These are phyloP conservation scores for Globisporangium camurandrum DNA, from an alignment of 352 stramenopile species.

Conservation along the genomic window DNA sequence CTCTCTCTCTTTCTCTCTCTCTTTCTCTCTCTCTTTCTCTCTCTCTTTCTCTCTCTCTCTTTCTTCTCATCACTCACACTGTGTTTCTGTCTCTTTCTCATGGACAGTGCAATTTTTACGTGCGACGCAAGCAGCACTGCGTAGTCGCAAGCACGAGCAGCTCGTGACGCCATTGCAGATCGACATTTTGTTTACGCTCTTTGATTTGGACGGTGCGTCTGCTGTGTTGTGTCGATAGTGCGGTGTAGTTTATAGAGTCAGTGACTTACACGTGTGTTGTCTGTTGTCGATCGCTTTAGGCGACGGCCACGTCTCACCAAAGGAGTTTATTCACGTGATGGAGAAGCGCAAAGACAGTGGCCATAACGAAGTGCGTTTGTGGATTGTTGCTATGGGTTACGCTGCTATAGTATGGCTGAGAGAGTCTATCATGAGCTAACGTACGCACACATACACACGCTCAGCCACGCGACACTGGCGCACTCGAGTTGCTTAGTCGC, in stretches of 20 bases:
- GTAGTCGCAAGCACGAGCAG: constrained; percentile 45
- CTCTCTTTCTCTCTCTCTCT: too few relatives aligned
- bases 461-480: constrained; percentile 70
- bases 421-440: not conserved
- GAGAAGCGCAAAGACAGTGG: constrained; percentile 77
- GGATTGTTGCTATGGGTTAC: too few relatives aligned
- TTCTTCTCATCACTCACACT: too few relatives aligned
- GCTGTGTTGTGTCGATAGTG: not conserved
- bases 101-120: constrained; percentile 84
- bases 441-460: not conserved
- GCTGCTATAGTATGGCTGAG: not conserved
- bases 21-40: too few relatives aligned
- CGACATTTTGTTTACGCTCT: constrained; percentile 80
- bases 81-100: too few relatives aligned
- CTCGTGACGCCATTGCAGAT: constrained; percentile 72
- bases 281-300: too few relatives aligned
- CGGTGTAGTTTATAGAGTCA: not conserved
- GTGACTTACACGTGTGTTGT: not conserved
- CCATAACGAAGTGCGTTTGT: constrained; percentile 58
- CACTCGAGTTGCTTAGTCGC: constrained; percentile 53
- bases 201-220: constrained; percentile 61
- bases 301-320: constrained; percentile 68
- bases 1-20: too few relatives aligned
- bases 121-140: constrained; percentile 55
- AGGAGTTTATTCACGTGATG: constrained; percentile 85